Conservation (phyloP, 176 grass and related monocot species). For the Cymbopogon citratus region DNA sequence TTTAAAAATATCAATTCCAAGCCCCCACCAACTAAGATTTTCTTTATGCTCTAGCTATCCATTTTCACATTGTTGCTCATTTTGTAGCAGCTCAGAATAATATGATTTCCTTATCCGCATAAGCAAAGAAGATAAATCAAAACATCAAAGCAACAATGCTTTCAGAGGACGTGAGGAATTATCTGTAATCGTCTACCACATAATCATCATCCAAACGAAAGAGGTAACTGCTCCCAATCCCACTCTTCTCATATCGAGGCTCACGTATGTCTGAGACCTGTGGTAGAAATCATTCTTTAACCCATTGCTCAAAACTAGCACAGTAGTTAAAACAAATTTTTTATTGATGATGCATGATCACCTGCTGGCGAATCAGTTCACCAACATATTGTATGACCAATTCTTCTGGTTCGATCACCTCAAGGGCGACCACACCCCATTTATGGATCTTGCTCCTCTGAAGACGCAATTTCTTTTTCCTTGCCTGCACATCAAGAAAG, state of each 20-base stretch:
- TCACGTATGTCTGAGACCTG: slow-evolving; percentile 90
- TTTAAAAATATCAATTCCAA: not conserved
- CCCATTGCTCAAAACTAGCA: slow-evolving; percentile 8
- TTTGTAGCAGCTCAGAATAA: no score
- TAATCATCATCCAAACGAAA: slow-evolving; percentile 90
- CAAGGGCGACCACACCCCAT: no score
- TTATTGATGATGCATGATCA: slow-evolving; percentile 21
- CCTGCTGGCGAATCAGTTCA: no score
- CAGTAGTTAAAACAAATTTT: no score
- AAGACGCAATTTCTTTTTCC: no score
- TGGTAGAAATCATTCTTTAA: slow-evolving; percentile 23
- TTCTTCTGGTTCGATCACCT: no score
- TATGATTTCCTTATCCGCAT: not conserved
- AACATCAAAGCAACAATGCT: not conserved
- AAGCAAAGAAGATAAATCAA: not conserved
- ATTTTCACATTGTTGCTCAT: not conserved
- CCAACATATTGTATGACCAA: no score
- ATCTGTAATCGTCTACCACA: slow-evolving; percentile 55
- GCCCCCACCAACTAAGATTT: not conserved
- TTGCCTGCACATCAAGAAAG: no score
- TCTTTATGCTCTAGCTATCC: not conserved
- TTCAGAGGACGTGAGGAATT: not conserved
- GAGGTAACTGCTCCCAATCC: slow-evolving; percentile 93
- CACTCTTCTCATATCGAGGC: slow-evolving; percentile 72
- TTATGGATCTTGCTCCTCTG: no score